Percentiles rank a stretch among this genome's conserved stretches.
Conservation (phyloP, 257 asterid species). For the Solanum tarijense region DNA sequence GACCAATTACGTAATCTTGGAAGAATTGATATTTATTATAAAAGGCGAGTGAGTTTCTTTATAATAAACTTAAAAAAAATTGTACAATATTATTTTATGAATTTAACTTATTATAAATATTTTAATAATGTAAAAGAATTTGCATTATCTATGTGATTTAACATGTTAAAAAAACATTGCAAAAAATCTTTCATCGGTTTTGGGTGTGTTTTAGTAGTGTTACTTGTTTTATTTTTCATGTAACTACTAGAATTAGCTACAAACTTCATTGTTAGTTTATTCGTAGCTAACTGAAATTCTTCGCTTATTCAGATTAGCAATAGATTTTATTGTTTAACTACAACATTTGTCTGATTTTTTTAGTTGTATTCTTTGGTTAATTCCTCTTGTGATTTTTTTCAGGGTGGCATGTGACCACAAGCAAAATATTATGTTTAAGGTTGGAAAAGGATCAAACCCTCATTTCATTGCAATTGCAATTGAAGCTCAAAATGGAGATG, state of each 20-base stretch:
- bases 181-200: no score
- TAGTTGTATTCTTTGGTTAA: not conserved
- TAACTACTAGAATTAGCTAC: no score
- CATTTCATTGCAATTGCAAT: slow-evolving; percentile 2
- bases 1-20: not conserved
- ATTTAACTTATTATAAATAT: not conserved
- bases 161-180: not conserved
- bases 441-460: slow-evolving; percentile 16
- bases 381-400: not conserved
- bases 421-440: slow-evolving; percentile 1
- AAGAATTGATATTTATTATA: not conserved
- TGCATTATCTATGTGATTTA: not conserved
- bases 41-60: not conserved
- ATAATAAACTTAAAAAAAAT: not conserved
- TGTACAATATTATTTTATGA: not conserved
- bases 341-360: no score
- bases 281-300: no score
- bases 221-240: no score
- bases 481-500: slow-evolving; percentile 10
- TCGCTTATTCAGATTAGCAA: not conserved
- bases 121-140: not conserved
- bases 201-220: no score
- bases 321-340: no score
- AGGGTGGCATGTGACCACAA: slow-evolving; percentile 13
- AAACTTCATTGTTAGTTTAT: not conserved